A percentile compares a stretch with the other conserved stretches of the same genome.
Conservation (phyloP, 768 basidiomycete species). For the Dacryopinax spathularia region DNA sequence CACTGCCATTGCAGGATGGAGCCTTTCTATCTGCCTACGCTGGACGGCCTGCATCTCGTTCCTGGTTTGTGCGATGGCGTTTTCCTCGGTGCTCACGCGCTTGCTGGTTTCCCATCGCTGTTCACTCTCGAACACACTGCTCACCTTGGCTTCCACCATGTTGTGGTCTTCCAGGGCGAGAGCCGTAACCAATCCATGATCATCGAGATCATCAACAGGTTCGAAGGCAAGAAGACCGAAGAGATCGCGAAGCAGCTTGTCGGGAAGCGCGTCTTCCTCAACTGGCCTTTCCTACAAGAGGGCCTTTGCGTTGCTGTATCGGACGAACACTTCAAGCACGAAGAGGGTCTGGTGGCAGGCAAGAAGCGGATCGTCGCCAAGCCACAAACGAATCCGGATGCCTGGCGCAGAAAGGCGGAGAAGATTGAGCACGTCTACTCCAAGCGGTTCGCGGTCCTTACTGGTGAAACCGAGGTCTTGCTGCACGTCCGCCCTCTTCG, state of each 20-base stretch:
- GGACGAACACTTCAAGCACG: conserved; percentile 71
- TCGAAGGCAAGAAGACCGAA: conserved; percentile 51
- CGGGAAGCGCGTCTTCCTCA: conserved; percentile 60
- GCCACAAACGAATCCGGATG: conserved; percentile 49
- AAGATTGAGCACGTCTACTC: conserved; percentile 73
- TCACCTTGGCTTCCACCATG: conserved; percentile 66
- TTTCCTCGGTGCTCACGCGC: conserved; percentile 63
- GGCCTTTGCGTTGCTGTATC: conserved; percentile 76
- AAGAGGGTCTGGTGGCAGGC: conserved; percentile 16
- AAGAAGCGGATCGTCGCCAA: conserved; percentile 46
- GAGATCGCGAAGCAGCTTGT: conserved; percentile 63
- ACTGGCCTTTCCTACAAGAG: conserved; percentile 94
- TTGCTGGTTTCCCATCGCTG: conserved; percentile 94
- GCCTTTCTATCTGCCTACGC: conserved; percentile 74
- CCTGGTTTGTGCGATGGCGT: conserved; percentile 83
- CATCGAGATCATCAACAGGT: conserved; percentile 62
- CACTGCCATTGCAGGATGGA: conserved; percentile 69
- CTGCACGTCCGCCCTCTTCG: conserved; percentile 78
- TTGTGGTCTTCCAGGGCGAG: conserved; percentile 86
- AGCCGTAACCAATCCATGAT: conserved; percentile 90
- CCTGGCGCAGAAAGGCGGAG: conserved; percentile 74
- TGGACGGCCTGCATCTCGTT: conserved; percentile 69
- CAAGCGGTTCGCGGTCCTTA: conserved; percentile 76
- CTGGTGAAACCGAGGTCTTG: conserved; percentile 63
- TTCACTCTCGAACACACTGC: conserved; percentile 73